phyloP scores from a whole-genome alignment of 768 basidiomycete species.

The Macrolepiota fuliginosa region DNA sequence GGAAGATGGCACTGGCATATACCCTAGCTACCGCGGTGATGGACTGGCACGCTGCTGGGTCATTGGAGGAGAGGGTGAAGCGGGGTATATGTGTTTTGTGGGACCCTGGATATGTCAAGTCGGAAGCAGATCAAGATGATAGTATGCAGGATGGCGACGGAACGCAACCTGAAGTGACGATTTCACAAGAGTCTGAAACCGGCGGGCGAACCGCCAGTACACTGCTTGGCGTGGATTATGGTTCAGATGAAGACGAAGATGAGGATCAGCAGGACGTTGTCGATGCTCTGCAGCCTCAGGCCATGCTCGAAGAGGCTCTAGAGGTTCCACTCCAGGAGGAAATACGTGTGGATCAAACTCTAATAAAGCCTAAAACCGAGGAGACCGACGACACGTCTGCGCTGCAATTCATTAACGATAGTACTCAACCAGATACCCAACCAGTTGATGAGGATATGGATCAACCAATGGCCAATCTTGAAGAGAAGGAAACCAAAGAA shows the following conservation, averaged over 20 bases:
- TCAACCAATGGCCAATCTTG: slow-evolving; percentile 3
- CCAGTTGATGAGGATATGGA: neutral
- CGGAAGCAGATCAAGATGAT: slow-evolving; percentile 32
- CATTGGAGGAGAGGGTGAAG: slow-evolving; percentile 58
- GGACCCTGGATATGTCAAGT: slow-evolving; percentile 44
- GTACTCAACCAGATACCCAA: slow-evolving; percentile 1
- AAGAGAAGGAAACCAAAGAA: slow-evolving; percentile 4
- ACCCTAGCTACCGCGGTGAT: slow-evolving; percentile 78
- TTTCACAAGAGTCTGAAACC: slow-evolving; percentile 12
- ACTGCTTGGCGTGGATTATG: slow-evolving; percentile 48
- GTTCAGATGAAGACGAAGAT: slow-evolving; percentile 67
- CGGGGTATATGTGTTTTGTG: slow-evolving; percentile 69
- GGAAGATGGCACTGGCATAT: slow-evolving; percentile 87
- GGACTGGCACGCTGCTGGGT: slow-evolving; percentile 81
- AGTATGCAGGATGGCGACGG: slow-evolving; percentile 25
- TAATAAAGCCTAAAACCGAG: slow-evolving; percentile 33
- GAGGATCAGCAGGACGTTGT: slow-evolving; percentile 52
- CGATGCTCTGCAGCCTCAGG: slow-evolving; percentile 58
- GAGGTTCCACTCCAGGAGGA: slow-evolving; percentile 27
- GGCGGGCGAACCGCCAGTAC: slow-evolving; percentile 23
- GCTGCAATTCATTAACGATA: slow-evolving; percentile 14
- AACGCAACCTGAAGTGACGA: slow-evolving; percentile 26
- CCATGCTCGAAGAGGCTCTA: slow-evolving; percentile 57
- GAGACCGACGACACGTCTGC: slow-evolving; percentile 56
- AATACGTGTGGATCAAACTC: slow-evolving; percentile 20